Percentiles rank a stretch among this genome's conserved stretches.
phyloP scores from a whole-genome alignment of 805 yeast genomes.

The Ogataea minuta region DNA sequence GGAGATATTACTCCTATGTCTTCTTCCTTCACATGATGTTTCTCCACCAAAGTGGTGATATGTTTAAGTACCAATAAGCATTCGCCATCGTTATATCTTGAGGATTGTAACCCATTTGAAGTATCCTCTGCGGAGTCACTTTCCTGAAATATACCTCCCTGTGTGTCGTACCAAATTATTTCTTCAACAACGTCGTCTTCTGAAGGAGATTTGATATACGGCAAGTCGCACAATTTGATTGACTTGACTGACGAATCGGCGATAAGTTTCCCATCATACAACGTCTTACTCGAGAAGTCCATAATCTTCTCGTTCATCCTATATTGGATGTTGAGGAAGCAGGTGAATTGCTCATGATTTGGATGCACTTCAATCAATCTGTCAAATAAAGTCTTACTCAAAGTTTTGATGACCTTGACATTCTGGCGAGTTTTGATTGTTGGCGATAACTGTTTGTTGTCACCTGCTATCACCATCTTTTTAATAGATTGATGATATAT shows the following conservation, averaged over 20 bases:
- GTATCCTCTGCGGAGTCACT: slow-evolving; percentile 37
- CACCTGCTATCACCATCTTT: slow-evolving; percentile 83
- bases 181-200: slow-evolving; percentile 53
- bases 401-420: slow-evolving; percentile 38
- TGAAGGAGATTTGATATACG: slow-evolving; percentile 35
- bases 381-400: slow-evolving; percentile 78
- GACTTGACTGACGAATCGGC: slow-evolving; percentile 61
- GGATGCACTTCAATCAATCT: slow-evolving; percentile 54
- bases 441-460: slow-evolving; percentile 89
- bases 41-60: slow-evolving; percentile 45
- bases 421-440: slow-evolving; percentile 62
- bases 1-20: slow-evolving; percentile 88
- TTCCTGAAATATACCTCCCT: slow-evolving; percentile 83
- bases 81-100: slow-evolving; percentile 80
- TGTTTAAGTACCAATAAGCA: slow-evolving; percentile 59
- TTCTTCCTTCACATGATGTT: slow-evolving; percentile 48
- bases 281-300: slow-evolving; percentile 66
- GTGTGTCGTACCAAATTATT: slow-evolving; percentile 86
- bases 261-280: slow-evolving; percentile 60
- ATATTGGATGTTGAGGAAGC: slow-evolving; percentile 73
- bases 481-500: slow-evolving; percentile 57
- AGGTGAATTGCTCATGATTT: slow-evolving; percentile 45
- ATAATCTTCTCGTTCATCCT: slow-evolving; percentile 81
- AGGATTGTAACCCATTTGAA: slow-evolving; percentile 35
- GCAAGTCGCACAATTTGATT: slow-evolving; percentile 55